Conservation (phyloP, 306 rosid genomes). For the Senna siamea region DNA sequence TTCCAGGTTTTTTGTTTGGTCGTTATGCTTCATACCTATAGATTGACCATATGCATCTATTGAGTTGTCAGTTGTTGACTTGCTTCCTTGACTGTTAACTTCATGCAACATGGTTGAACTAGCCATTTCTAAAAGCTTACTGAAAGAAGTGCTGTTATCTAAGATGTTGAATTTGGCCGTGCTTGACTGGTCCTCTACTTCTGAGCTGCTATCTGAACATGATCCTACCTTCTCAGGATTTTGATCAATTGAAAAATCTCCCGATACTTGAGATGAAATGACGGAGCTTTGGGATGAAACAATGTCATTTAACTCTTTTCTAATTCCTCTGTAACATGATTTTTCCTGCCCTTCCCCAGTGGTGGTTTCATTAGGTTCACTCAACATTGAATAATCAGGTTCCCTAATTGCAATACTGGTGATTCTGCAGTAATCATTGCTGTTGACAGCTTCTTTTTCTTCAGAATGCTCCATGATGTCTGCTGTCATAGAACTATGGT, state of each 20-base stretch:
- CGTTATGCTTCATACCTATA: constrained; percentile 44
- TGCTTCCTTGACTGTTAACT: constrained; percentile 40
- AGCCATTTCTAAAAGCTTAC: constrained; percentile 57
- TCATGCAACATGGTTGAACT: constrained; percentile 51
- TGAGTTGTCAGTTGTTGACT: constrained; percentile 40
- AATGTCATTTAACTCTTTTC: constrained; percentile 46
- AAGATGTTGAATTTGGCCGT: constrained; percentile 42
- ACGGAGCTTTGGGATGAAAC: constrained; percentile 56
- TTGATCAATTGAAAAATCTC: constrained; percentile 61
- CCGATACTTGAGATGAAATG: constrained; percentile 60
- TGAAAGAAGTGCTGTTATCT: constrained; percentile 44
- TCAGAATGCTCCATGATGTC: constrained; percentile 33
- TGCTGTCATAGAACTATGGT: constrained; percentile 25
- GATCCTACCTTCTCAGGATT: constrained; percentile 67
- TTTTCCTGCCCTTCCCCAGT: constrained; percentile 44
- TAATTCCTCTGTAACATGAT: constrained; percentile 40
- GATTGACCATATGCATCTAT: constrained; percentile 32
- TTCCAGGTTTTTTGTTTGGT: constrained; percentile 43
- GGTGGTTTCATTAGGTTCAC: constrained; percentile 24
- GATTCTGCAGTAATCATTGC: constrained; percentile 32
- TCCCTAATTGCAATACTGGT: constrained; percentile 28
- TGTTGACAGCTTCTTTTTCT: constrained; percentile 36
- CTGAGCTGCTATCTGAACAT: constrained; percentile 73
- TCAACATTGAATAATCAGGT: constrained; percentile 24
- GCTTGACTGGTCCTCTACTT: constrained; percentile 62